These are phyloP conservation scores for Claviceps humidiphila DNA, from an alignment of 2,329 filamentous ascomycete species.

Conservation along the genomic window DNA sequence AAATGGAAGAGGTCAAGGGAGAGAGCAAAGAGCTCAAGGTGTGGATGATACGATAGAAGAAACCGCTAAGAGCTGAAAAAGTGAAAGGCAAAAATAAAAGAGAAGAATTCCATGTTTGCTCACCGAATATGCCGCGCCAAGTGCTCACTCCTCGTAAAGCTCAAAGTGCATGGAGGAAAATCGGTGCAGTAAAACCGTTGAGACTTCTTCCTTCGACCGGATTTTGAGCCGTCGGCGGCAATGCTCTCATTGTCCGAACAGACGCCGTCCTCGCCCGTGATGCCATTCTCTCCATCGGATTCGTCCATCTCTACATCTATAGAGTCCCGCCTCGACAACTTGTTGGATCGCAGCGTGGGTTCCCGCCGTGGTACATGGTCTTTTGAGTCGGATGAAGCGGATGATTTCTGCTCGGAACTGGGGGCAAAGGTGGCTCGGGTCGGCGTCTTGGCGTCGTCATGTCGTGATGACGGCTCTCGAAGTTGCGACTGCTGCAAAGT, in stretches of 20 bases:
- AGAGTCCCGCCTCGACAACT: conserved; percentile 40
- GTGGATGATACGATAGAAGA: neutral
- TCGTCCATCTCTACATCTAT: conserved; percentile 68
- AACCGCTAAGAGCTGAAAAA: neutral
- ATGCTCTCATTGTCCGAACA: conserved; percentile 54
- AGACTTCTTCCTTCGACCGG: conserved; percentile 89
- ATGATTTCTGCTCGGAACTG: conserved; percentile 33
- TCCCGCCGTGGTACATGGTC: conserved; percentile 23
- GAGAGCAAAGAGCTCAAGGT: neutral
- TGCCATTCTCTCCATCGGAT: conserved; percentile 48
- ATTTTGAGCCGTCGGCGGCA: conserved; percentile 50
- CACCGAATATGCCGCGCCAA: conserved; percentile 87
- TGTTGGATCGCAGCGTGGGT: conserved; percentile 47
- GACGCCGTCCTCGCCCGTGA: conserved; percentile 32
- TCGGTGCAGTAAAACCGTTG: conserved; percentile 94
- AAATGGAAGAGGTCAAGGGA: neutral
- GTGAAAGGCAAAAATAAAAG: neutral
- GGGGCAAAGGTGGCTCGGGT: conserved; percentile 42
- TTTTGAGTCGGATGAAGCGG: conserved; percentile 35
- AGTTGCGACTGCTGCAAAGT: conserved; percentile 18
- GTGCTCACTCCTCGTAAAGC: conserved; percentile 93
- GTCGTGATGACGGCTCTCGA: conserved; percentile 12
- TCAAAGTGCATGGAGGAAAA: conserved; percentile 84
- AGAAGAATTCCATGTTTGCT: neutral
- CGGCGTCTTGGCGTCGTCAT: conserved; percentile 44